A percentile compares a stretch with the other conserved stretches of the same genome.
Evolutionary conservation across 2,329 filamentous ascomycete genomes (phyloP).

Genomic region (Fusarium clavum): DNA sequence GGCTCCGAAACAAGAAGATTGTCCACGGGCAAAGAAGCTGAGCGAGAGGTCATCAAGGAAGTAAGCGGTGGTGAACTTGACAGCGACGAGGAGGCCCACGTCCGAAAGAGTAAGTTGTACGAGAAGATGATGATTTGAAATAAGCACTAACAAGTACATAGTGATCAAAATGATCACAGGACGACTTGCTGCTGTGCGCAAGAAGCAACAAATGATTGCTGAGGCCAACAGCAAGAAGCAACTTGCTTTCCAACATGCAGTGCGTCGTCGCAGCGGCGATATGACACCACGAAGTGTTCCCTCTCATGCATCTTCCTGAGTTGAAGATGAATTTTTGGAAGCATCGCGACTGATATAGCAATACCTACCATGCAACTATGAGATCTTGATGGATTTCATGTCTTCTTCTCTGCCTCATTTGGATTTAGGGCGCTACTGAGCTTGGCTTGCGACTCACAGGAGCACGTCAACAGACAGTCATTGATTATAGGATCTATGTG

Average conservation of each 20-base stretch:
- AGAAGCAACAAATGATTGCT: constrained; percentile 71
- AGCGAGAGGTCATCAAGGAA: constrained; percentile 52
- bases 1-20: constrained; percentile 42
- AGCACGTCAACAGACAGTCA: constrained; percentile 44
- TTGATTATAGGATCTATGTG: constrained; percentile 33
- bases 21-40: constrained; percentile 55
- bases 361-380: constrained; percentile 40
- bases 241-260: constrained; percentile 56
- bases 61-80: constrained; percentile 64
- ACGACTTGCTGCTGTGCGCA: constrained; percentile 67
- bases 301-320: constrained; percentile 56
- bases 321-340: constrained; percentile 9
- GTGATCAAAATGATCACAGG: constrained; percentile 72
- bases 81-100: constrained; percentile 77
- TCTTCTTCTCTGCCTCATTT: constrained; percentile 39
- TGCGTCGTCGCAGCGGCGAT: constrained; percentile 66
- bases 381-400: constrained; percentile 38
- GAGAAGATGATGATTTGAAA: neutral
- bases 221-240: constrained; percentile 65
- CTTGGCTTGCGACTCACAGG: constrained; percentile 44
- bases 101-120: constrained; percentile 73
- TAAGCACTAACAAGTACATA: constrained; percentile 49
- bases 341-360: constrained; percentile 29
- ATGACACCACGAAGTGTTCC: constrained; percentile 66
- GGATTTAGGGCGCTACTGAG: constrained; percentile 39